A percentile compares a stretch with the other conserved stretches of the same genome.
phyloP scores from a whole-genome alignment of 257 asterid species.

The Nicotiana obtusifolia region DNA sequence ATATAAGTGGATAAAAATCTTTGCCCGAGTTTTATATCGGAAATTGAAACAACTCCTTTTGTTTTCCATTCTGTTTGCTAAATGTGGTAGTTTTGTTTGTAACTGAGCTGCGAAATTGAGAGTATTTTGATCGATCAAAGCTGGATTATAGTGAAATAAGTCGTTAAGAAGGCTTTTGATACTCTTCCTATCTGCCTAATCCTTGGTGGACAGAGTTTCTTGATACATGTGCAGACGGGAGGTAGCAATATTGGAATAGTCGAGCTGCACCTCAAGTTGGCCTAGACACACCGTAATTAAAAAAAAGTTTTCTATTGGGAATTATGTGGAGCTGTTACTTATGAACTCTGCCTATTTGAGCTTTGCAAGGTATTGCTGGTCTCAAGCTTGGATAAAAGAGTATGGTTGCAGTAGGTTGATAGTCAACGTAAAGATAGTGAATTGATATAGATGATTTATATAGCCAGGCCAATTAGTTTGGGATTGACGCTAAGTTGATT shows the following conservation, averaged over 20 bases:
- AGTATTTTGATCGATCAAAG: not conserved
- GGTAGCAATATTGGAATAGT: too few relatives aligned
- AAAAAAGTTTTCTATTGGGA: not conserved
- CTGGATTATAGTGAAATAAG: not conserved
- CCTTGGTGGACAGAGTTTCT: too few relatives aligned
- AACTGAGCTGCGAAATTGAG: not conserved
- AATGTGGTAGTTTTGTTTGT: not conserved
- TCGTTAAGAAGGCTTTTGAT: not conserved
- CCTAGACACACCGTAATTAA: too few relatives aligned
- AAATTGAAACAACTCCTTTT: not conserved
- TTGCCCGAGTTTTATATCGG: too few relatives aligned
- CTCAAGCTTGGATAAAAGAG: not conserved
- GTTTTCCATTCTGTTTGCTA: not conserved
- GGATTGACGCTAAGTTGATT: not conserved
- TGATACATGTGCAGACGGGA: too few relatives aligned
- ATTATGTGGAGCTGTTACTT: not conserved
- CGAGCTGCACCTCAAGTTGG: too few relatives aligned
- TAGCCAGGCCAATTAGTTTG: not conserved
- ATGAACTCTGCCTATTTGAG: not conserved
- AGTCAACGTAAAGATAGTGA: not conserved
- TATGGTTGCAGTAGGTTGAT: not conserved
- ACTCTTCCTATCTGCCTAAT: too few relatives aligned
- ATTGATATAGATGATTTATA: not conserved
- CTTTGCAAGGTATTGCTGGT: not conserved
- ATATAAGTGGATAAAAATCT: too few relatives aligned